These are phyloP conservation scores for Thuja plicata DNA, from an alignment of 83 land plant genomes.

Conservation along the genomic window DNA sequence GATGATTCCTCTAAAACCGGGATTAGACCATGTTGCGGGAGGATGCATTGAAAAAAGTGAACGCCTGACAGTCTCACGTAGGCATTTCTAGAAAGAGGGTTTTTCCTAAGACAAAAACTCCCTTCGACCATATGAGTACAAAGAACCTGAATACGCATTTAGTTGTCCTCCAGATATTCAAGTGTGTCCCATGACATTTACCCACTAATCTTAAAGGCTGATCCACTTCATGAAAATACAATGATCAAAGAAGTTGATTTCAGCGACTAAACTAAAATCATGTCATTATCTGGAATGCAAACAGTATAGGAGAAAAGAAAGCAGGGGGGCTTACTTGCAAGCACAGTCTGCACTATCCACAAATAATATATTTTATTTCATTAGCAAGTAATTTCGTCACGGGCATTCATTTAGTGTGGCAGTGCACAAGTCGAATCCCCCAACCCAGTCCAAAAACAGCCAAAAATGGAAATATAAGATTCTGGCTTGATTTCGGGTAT, in stretches of 20 bases:
- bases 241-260: not conserved
- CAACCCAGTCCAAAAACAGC: too few species aligned
- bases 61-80: not conserved
- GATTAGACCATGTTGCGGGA: not conserved
- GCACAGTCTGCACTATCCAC: constrained; percentile 22
- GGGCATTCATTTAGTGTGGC: too few species aligned
- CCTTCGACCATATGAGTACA: not conserved
- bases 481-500: too few species aligned
- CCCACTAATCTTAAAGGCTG: not conserved
- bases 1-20: not conserved
- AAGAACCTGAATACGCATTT: not conserved
- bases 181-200: not conserved
- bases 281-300: not conserved
- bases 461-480: too few species aligned
- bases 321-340: constrained; percentile 28
- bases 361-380: too few species aligned
- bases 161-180: not conserved
- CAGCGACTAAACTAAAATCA: not conserved
- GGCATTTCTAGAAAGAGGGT: not conserved
- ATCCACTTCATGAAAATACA: not conserved
- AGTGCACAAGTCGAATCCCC: too few species aligned
- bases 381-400: too few species aligned
- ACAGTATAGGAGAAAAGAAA: not conserved
- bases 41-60: not conserved
- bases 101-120: not conserved